Evolutionary conservation across 2,329 filamentous ascomycete genomes (phyloP).

Genomic region (Parascedosporium putredinis): DNA sequence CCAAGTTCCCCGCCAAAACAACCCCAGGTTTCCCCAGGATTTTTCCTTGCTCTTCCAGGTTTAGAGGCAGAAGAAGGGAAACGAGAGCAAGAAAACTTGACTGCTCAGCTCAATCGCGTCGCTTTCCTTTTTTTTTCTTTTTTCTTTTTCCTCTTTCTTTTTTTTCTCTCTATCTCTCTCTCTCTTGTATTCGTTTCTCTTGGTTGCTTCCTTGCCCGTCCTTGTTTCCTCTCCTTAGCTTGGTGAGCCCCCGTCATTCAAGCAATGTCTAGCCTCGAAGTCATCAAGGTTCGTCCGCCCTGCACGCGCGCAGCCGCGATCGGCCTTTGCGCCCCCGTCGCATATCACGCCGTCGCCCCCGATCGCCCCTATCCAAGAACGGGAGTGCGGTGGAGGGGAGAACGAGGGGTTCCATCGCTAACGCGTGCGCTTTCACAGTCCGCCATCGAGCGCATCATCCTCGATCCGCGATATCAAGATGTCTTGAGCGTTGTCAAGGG

Average conservation of each 20-base stretch:
- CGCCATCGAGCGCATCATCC: conserved; percentile 62
- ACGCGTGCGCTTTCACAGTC: conserved; percentile 46
- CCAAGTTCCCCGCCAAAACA: too few relatives aligned
- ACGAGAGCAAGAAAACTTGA: too few relatives aligned
- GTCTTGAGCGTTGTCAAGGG: conserved; percentile 79
- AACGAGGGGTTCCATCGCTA: too few relatives aligned
- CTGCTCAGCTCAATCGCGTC: too few relatives aligned
- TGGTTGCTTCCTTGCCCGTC: too few relatives aligned
- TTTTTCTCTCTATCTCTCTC: not conserved
- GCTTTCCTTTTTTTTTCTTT: not conserved
- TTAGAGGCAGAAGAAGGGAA: too few relatives aligned
- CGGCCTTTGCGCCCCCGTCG: too few relatives aligned
- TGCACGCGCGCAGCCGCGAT: not conserved
- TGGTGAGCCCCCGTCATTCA: not conserved
- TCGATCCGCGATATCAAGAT: conserved; percentile 79
- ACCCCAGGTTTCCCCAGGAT: too few relatives aligned
- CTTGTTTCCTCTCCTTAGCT: not conserved
- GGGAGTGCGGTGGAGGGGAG: too few relatives aligned
- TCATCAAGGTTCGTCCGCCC: conserved; percentile 17
- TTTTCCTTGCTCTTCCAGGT: too few relatives aligned
- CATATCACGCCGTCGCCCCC: not conserved
- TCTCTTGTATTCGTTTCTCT: too few relatives aligned
- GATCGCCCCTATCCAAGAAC: too few relatives aligned
- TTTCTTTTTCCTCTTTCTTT: not conserved
- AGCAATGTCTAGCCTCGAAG: conserved; percentile 16